Base-by-base conservation (phyloP, 179 eudicot genomes). In the Vitellaria paradoxa region DNA sequence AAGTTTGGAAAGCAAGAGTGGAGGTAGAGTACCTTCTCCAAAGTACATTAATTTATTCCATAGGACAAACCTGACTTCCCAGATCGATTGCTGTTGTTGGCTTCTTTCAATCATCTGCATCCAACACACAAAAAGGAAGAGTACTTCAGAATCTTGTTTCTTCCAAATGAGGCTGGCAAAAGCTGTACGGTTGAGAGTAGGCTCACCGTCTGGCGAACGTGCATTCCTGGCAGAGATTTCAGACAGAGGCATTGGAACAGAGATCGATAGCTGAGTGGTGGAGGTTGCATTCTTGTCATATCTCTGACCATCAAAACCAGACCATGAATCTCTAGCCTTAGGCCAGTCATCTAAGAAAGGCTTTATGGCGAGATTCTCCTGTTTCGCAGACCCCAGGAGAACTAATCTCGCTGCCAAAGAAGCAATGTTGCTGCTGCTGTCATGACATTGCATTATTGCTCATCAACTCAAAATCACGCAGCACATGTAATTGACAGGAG, bases 241-340 rank as follows among this genome's bases (percentile, higher is more conserved):
- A 21, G 86, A 71, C 24, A 80, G 56, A 6, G 78, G 50, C 59
- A 67, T 79, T 53, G 84, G 84, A 45, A 76, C 80, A 21, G 88
- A 85, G 46, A 87, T 87, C 26, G 89, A 87, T 53, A 84, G 73
- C 80, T 81, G 87, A 12, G 89, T 87, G 24, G 87, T 80, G 47
- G 89, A 82, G 78, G 82, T 81, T 40, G 81, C 30, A 46, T 76
- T 87, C 75, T 82, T 84, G 73, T 80, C 77, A 30, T 83, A 75
- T 59, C 79, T 81, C 49, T 73, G 86, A 76, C 66, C 76, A 23
- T 82, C 87, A 42, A 87, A 80, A 55, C 70, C 75, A 50, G 86
- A 74, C 89, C 89, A 87, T 18, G 86, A 30, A 30, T 30, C 37
- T 30, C 37, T 2, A 30, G 37, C 37, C 37, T 30, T 30, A 30